Base-by-base conservation (phyloP, 106 monocot species). In the Acanthochlamys bracteata region DNA sequence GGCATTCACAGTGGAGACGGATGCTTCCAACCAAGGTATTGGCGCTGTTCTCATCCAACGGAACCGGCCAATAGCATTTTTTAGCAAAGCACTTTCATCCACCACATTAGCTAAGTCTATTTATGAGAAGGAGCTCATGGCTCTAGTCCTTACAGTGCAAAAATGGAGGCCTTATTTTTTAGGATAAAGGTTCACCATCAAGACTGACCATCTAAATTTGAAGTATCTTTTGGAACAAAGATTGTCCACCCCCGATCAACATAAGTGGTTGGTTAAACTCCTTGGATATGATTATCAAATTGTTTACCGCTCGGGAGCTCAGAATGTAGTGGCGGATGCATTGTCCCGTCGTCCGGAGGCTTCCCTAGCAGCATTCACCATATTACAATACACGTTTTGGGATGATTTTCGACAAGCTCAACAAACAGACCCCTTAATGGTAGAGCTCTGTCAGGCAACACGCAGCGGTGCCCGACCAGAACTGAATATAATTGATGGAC, bases 151-250 rank as follows among this genome's bases (percentile, higher is more conserved):
- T 10, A 25, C 26, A 25, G 27, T 59, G 10, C 13, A 13, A 24
- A 21, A 59, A 7, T 59, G 23, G 23, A 20, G 24, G 25, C 59
- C 23, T 26, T 60, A 33, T 26, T 19, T 54, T 15, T 4, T 39
- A n/a, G 26, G 39, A 14, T 12, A n/a, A 9, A 0, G 7, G 2
- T 66, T 66, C 49, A 39, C 20, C 19, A 66, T 66, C 20, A 14
- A 33, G 10, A 66, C 33, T 0, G 66, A 66, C 19, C 66, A 66
- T 0, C 53, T n/a, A 9, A 33, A 27, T 25, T 14, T 66, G 0
- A 53, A 53, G 17, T 54, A 66, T 12, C 53, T 66, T 3, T 33
- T 53, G 53, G 33, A 66, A 14, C 54, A 66, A 39, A 25, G 14
- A 19, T 17, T 66, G 7, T 7, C 15, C 7, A 66, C 27, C 7